Evolutionary conservation across 2,329 filamentous ascomycete species (phyloP).

Genomic region (Aspergillus alliaceus): DNA sequence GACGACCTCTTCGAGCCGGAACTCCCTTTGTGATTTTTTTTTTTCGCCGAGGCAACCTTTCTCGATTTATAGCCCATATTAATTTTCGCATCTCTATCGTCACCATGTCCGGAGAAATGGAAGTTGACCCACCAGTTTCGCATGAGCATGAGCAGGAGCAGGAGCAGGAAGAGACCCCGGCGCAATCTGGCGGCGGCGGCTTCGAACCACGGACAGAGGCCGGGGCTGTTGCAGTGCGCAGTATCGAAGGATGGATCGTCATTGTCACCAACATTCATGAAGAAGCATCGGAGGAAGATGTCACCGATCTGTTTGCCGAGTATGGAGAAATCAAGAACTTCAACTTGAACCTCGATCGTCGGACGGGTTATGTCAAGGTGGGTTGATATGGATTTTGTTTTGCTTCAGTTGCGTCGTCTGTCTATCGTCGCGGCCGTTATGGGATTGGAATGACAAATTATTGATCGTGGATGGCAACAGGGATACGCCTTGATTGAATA

Average conservation of each 20-base stretch:
- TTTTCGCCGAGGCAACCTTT: not conserved
- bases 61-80: not conserved
- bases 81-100: not conserved
- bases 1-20: not conserved
- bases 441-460: not conserved
- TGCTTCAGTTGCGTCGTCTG: not conserved
- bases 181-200: constrained; percentile 29
- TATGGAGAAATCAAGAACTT: constrained; percentile 68
- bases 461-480: constrained; percentile 35
- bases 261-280: constrained; percentile 70
- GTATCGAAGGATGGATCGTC: constrained; percentile 69
- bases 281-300: constrained; percentile 66
- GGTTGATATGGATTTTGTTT: constrained; percentile 11
- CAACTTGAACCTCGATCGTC: constrained; percentile 64
- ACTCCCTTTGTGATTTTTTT: not conserved
- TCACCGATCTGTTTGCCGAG: constrained; percentile 66
- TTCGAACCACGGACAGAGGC: constrained; percentile 46
- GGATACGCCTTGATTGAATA: constrained; percentile 69
- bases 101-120: constrained; percentile 48
- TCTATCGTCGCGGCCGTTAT: not conserved
- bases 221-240: constrained; percentile 59
- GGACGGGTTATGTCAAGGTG: constrained; percentile 69
- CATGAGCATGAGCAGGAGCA: no score
- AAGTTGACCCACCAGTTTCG: constrained; percentile 42
- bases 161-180: constrained; percentile 26